Percentiles rank a stretch among this genome's conserved stretches.
phyloP scores from a whole-genome alignment of 2,329 filamentous ascomycete species.

The Huntiella abstrusa region DNA sequence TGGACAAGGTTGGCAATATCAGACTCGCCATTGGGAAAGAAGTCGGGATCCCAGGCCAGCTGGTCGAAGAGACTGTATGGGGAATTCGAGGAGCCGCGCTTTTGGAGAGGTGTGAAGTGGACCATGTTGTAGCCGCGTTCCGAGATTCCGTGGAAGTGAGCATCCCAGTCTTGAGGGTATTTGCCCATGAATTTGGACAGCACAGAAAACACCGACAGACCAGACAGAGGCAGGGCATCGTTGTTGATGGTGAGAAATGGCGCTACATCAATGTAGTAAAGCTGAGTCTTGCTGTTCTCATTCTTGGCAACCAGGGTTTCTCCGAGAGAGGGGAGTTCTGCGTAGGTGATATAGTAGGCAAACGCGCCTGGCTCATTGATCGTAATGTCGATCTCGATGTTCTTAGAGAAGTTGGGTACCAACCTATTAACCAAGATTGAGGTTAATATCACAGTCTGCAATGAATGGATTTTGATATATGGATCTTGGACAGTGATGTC shows the following conservation, averaged over 20 bases:
- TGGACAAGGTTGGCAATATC: conserved; percentile 61
- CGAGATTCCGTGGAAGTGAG: conserved; percentile 72
- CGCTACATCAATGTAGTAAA: conserved; percentile 87
- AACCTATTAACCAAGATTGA: conserved; percentile 35
- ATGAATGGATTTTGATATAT: no score
- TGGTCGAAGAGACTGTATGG: conserved; percentile 96
- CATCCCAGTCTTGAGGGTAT: conserved; percentile 79
- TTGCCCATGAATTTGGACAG: conserved; percentile 97
- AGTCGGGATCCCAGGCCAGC: conserved; percentile 59
- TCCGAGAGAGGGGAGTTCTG: conserved; percentile 63
- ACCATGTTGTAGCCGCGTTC: conserved; percentile 96
- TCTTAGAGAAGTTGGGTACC: conserved; percentile 78
- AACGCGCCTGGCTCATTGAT: conserved; percentile 73
- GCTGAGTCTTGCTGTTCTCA: conserved; percentile 42
- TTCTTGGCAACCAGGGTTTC: conserved; percentile 18
- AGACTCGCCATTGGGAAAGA: conserved; percentile 70
- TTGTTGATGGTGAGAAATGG: conserved; percentile 61
- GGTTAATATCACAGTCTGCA: no score
- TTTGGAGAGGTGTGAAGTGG: conserved; percentile 88
- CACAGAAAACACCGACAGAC: conserved; percentile 77
- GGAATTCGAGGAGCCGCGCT: conserved; percentile 77
- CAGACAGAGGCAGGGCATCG: conserved; percentile 59
- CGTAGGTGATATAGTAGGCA: conserved; percentile 85
- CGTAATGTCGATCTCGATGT: conserved; percentile 74
- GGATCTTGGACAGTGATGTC: no score